Evolutionary conservation across 2,329 filamentous ascomycete genomes (phyloP), one percentile per base, ranked within the genome.

Genomic region (Scytalidium sp.): DNA sequence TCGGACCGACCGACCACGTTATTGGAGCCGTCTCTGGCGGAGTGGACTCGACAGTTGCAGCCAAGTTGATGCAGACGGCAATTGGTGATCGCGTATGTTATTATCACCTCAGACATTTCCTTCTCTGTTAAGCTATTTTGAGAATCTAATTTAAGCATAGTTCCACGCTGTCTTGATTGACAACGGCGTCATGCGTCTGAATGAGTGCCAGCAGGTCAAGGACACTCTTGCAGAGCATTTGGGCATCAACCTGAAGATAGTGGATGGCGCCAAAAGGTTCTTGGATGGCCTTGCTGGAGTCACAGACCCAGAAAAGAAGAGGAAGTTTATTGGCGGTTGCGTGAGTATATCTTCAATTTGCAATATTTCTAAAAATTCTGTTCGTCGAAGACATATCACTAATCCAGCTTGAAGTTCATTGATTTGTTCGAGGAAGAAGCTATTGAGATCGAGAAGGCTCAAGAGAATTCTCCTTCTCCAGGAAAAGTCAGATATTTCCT

Each of bases 21-120:
- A 67, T 93, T 57, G 87, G 87, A 52, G 86, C 87, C 17, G 85
- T 90, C 50, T 86, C 81, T 55, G 91, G 92, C 57, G 92, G 92
- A 62, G 92, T 97, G 15, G 92, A 97, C 69, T 88, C 83, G 10
- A 97, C 92, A 2, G 92, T 97, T 10, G 91, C 86, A 2, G 89
- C 90, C 0, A 87, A 84, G 68, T 76, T 96, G 17, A 93, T 95
- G 88, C 78, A 86, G 58, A 84, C 90, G 63, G 91, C 91, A 4
- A 96, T 97, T 64, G 85, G 87, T 21, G 85, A 91, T 64, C 80
- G 91, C 15, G n/a, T n/a, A n/a, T n/a, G n/a, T n/a, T n/a, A n/a
- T n/a, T n/a, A n/a, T n/a, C n/a, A n/a, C n/a, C n/a, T n/a, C n/a
- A n/a, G n/a, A n/a, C n/a, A n/a, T n/a, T n/a, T n/a, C n/a, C n/a